Evolutionary conservation across 352 stramenopile genomes (phyloP).

Genomic region (Phytophthora constricta): DNA sequence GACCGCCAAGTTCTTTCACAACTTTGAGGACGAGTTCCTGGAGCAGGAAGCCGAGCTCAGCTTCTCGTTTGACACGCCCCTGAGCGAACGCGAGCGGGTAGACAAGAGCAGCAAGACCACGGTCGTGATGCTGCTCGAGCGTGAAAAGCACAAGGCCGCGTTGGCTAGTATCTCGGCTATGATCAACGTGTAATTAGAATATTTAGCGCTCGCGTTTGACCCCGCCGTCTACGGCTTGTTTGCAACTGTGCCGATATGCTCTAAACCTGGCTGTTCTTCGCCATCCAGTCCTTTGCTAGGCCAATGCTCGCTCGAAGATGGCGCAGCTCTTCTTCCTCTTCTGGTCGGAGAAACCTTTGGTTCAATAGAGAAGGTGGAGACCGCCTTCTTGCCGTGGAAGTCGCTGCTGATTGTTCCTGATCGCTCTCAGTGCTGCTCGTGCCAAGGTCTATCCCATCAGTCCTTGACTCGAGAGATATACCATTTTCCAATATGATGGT

Average conservation of each 20-base stretch:
- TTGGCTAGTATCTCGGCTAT: constrained; percentile 77
- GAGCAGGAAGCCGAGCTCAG: constrained; percentile 71
- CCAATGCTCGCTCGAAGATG: constrained; percentile 65
- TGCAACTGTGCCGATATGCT: neutral
- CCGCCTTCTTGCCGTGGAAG: neutral
- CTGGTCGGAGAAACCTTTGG: constrained; percentile 59
- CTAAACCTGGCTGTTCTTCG: constrained; percentile 18
- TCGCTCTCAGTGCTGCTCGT: too few species aligned
- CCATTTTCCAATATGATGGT: constrained; percentile 62
- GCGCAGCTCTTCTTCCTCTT: constrained; percentile 63
- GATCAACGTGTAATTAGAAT: constrained; percentile 82
- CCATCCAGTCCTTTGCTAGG: constrained; percentile 74
- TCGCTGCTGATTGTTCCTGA: neutral
- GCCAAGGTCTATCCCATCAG: neutral
- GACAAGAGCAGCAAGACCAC: constrained; percentile 72
- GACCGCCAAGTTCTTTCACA: constrained; percentile 78
- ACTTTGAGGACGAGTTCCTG: constrained; percentile 91
- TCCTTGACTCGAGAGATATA: constrained; percentile 48
- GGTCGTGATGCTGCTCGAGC: constrained; percentile 81
- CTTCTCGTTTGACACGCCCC: constrained; percentile 78
- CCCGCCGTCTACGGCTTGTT: neutral
- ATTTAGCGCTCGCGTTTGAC: constrained; percentile 51
- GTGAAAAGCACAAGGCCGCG: constrained; percentile 83
- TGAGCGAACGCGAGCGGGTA: constrained; percentile 64
- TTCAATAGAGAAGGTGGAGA: constrained; percentile 17